Evolutionary conservation across 805 yeast genomes (phyloP).

Genomic region (Suhomyces vadensis): DNA sequence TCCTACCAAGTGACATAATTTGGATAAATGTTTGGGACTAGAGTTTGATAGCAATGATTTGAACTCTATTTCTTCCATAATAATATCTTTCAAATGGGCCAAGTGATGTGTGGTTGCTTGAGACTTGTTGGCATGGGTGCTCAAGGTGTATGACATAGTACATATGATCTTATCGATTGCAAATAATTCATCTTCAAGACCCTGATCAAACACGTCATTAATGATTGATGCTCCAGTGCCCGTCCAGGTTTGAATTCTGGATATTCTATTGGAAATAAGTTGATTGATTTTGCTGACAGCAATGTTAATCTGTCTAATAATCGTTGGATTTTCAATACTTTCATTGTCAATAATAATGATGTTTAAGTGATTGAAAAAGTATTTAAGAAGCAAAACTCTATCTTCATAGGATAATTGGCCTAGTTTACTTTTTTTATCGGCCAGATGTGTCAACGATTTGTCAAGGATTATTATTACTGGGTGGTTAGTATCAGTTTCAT

Average conservation of each 20-base stretch:
- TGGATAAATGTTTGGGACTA: conserved; percentile 24
- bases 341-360: conserved; percentile 24
- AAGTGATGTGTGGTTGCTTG: conserved; percentile 22
- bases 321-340: conserved; percentile 10
- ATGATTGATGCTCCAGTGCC: conserved; percentile 31
- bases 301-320: conserved; percentile 18
- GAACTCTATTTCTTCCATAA: conserved; percentile 34
- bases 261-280: conserved; percentile 31
- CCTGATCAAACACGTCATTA: conserved; percentile 17
- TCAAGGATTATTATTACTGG: conserved; percentile 33
- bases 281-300: conserved; percentile 24
- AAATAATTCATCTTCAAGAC: neutral
- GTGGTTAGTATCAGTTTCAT: conserved; percentile 34
- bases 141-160: conserved; percentile 38
- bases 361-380: conserved; percentile 41
- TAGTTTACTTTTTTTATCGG: conserved; percentile 12
- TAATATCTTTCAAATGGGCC: conserved; percentile 23
- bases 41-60: conserved; percentile 25
- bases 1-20: conserved; percentile 45
- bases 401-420: conserved; percentile 30
- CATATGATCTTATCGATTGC: conserved; percentile 18
- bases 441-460: neutral
- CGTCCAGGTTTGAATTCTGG: conserved; percentile 46
- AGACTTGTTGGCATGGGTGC: conserved; percentile 27
- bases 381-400: conserved; percentile 32